These are phyloP conservation scores for Gnaphalium uliginosum DNA, from an alignment of 129 eudicot genomes.

Conservation along the genomic window DNA sequence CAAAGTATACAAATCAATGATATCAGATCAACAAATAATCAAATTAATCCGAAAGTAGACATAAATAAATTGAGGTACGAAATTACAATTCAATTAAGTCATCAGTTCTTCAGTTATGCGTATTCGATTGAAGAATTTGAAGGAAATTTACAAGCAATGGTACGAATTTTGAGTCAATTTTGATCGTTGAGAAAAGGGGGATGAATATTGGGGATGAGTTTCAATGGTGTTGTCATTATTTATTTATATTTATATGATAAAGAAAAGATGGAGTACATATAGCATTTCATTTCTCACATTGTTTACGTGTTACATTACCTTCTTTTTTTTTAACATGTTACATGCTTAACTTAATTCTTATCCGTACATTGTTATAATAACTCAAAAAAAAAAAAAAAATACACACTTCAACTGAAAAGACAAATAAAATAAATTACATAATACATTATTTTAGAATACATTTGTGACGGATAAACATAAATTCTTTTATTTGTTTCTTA, in stretches of 20 bases:
- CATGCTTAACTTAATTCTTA: not conserved
- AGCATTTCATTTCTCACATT: not conserved
- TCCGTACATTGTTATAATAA: no score
- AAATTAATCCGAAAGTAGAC: conserved; percentile 18
- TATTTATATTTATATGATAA: not conserved
- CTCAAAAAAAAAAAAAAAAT: no score
- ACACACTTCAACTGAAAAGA: no score
- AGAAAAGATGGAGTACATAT: conserved; percentile 11
- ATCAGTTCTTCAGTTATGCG: conserved; percentile 34
- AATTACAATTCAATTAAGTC: conserved; percentile 47
- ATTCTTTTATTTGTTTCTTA: no score
- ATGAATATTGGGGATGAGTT: conserved; percentile 22
- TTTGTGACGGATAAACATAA: no score
- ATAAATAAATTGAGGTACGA: conserved; percentile 30
- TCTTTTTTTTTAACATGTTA: not conserved
- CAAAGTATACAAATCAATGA: conserved; percentile 7
- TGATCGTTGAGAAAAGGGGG: conserved; percentile 23
- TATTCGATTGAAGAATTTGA: conserved; percentile 38
- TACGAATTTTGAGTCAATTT: conserved; percentile 23
- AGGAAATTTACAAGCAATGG: not conserved
- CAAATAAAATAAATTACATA: no score
- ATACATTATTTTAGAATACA: no score
- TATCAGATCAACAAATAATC: conserved; percentile 19
- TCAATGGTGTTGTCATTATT: conserved; percentile 28
- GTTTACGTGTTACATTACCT: not conserved